phyloP scores from a whole-genome alignment of 371 early-diverging fungal genomes.

The Lichtheimia ramosa region DNA sequence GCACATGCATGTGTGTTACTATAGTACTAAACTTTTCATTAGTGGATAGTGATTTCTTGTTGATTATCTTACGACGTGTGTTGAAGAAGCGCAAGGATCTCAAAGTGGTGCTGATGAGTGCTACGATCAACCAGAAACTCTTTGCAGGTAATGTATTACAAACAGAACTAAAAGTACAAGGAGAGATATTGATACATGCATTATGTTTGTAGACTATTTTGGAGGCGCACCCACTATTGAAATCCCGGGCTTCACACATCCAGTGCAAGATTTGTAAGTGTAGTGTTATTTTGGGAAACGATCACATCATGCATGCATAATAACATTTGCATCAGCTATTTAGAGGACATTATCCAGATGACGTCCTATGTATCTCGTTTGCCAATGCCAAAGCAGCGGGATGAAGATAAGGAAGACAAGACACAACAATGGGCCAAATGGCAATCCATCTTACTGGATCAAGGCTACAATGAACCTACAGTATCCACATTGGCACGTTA shows the following conservation, averaged over 20 bases:
- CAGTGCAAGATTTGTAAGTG: conserved; percentile 66
- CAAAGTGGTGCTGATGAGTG: conserved; percentile 79
- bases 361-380: conserved; percentile 44
- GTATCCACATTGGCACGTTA: conserved; percentile 44
- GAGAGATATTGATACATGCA: not conserved
- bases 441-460: conserved; percentile 42
- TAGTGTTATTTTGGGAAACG: not conserved
- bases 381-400: conserved; percentile 29
- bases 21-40: not conserved
- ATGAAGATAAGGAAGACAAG: conserved; percentile 23
- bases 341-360: conserved; percentile 60
- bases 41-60: conserved; percentile 66
- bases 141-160: conserved; percentile 41
- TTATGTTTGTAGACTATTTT: conserved; percentile 40
- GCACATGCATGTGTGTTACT: not conserved
- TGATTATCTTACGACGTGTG: conserved; percentile 58
- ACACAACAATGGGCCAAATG: conserved; percentile 40
- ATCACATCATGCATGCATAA: not conserved
- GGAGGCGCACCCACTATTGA: conserved; percentile 64
- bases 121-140: conserved; percentile 69
- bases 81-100: conserved; percentile 50
- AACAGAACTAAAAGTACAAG: not conserved
- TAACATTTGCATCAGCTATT: conserved; percentile 23
- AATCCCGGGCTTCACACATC: conserved; percentile 81
- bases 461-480: conserved; percentile 49